phyloP scores from a whole-genome alignment of 2,329 filamentous ascomycete genomes.

The Colletotrichum caudatum region DNA sequence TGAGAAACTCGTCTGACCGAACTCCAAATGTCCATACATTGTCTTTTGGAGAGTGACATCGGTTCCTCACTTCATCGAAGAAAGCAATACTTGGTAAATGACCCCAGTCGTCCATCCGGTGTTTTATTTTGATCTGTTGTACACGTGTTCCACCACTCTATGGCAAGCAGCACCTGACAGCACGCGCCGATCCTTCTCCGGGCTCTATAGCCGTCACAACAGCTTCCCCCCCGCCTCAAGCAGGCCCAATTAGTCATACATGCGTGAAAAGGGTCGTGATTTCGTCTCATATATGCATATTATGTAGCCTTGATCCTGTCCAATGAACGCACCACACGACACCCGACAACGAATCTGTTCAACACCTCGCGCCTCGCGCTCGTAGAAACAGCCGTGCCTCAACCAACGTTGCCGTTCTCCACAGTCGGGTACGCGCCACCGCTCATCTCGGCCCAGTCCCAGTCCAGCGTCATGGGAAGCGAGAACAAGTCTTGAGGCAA shows the following conservation, averaged over 20 bases:
- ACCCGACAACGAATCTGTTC: not conserved
- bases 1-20: not conserved
- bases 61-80: not conserved
- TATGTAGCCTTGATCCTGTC: slow-evolving; percentile 15
- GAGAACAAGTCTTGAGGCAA: slow-evolving; percentile 95
- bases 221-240: slow-evolving; percentile 13
- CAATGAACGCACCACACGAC: not conserved
- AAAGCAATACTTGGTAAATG: not conserved
- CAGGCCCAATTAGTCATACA: slow-evolving; percentile 36
- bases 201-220: not conserved
- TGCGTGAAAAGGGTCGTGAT: slow-evolving; percentile 33
- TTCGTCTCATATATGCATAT: slow-evolving; percentile 35
- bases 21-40: not conserved
- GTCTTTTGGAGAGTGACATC: not conserved
- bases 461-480: slow-evolving; percentile 95
- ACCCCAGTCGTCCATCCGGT: not conserved
- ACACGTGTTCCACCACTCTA: slow-evolving; percentile 6
- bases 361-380: not conserved
- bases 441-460: slow-evolving; percentile 80
- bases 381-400: not conserved
- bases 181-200: not conserved
- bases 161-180: not conserved
- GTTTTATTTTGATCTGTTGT: slow-evolving; percentile 5
- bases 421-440: slow-evolving; percentile 74
- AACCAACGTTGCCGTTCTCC: slow-evolving; percentile 69